phyloP scores from a whole-genome alignment of 148 eudicot species.

The Vaccinium vitisidaea region DNA sequence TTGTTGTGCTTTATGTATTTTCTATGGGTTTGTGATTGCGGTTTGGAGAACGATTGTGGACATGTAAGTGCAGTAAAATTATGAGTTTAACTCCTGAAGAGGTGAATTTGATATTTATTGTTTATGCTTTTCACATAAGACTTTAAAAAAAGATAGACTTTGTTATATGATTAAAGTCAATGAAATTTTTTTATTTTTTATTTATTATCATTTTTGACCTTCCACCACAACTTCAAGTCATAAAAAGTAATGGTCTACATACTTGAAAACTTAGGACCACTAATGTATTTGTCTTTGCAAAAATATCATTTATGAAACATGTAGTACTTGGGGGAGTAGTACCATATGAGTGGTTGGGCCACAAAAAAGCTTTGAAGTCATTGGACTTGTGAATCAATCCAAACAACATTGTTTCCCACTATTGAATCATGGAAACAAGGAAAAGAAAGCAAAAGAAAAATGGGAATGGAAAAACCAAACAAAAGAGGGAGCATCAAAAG shows the following conservation, averaged over 20 bases:
- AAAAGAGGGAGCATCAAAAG: background rate
- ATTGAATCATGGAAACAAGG: background rate
- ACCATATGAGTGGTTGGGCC: background rate
- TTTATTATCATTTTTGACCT: too few species aligned
- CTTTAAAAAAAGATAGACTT: too few species aligned
- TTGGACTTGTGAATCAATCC: background rate
- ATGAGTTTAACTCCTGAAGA: background rate
- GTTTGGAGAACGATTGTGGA: background rate
- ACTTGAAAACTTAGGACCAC: background rate
- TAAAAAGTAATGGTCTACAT: background rate
- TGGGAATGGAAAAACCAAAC: background rate
- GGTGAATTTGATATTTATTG: background rate
- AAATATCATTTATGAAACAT: background rate
- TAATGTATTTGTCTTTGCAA: background rate
- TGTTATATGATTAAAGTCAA: too few species aligned
- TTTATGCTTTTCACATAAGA: too few species aligned
- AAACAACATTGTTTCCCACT: background rate
- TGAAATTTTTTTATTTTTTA: too few species aligned
- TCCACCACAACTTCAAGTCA: background rate
- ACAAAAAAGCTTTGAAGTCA: background rate
- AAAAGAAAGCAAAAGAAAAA: background rate
- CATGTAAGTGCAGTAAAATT: background rate
- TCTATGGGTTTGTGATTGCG: background rate
- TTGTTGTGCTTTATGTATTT: background rate
- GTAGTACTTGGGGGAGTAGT: background rate